Evolutionary conservation across 768 basidiomycete genomes (phyloP).

Genomic region (Podaxis pistillaris): DNA sequence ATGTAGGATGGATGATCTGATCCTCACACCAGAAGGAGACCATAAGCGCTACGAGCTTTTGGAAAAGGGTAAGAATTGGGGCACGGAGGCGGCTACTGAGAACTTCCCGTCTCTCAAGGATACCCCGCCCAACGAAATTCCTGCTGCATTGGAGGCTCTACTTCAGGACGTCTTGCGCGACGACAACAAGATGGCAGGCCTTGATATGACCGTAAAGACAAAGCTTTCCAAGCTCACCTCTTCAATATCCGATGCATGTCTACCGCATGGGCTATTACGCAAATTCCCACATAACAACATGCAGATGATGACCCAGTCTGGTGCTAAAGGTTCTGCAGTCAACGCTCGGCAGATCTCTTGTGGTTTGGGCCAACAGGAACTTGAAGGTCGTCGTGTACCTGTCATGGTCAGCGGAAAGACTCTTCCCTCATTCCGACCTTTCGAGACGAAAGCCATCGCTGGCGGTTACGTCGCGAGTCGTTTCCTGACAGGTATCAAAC

Average conservation of each 20-base stretch:
- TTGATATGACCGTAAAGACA: constrained; percentile 90
- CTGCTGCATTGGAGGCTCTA: constrained; percentile 56
- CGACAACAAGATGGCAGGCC: constrained; percentile 95
- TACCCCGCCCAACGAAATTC: constrained; percentile 51
- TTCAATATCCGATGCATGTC: constrained; percentile 82
- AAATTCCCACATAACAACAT: constrained; percentile 98
- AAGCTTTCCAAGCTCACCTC: constrained; percentile 85
- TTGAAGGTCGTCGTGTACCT: constrained; percentile 97
- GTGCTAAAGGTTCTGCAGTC: constrained; percentile 96
- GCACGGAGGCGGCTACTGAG: constrained; percentile 86
- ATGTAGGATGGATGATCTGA: constrained; percentile 97
- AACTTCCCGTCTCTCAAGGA: constrained; percentile 77
- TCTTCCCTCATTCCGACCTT: constrained; percentile 92
- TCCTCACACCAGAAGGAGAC: constrained; percentile 83
- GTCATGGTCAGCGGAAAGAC: constrained; percentile 99
- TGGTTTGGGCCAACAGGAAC: constrained; percentile 92
- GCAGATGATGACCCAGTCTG: constrained; percentile 98
- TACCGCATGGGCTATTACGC: constrained; percentile 85
- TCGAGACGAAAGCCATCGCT: constrained; percentile 97
- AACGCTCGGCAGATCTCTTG: constrained; percentile 99
- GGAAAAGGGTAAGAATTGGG: constrained; percentile 63
- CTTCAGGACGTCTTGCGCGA: constrained; percentile 93
- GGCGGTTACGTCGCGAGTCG: constrained; percentile 98
- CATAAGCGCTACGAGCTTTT: constrained; percentile 65
- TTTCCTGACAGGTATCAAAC: constrained; percentile 96